phyloP scores from a whole-genome alignment of 2,329 filamentous ascomycete species.

The Claviceps paspali region DNA sequence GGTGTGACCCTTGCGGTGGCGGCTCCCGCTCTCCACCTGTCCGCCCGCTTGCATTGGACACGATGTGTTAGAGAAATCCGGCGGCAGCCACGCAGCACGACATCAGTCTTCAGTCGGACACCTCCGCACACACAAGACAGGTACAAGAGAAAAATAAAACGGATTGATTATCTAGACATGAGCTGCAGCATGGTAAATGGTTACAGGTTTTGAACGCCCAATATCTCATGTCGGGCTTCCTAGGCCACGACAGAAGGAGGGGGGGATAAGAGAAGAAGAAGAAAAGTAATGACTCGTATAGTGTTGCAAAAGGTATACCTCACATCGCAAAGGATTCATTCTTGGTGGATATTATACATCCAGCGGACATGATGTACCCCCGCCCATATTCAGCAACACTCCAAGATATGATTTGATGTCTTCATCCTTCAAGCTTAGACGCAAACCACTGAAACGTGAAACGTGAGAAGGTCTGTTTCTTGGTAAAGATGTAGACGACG shows the following conservation, averaged over 20 bases:
- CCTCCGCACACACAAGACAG: too few species aligned
- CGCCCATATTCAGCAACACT: background rate
- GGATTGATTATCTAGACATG: too few species aligned
- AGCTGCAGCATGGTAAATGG: too few species aligned
- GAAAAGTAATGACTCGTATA: background rate
- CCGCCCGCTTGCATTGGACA: too few species aligned
- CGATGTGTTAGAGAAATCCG: too few species aligned
- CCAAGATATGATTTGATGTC: background rate
- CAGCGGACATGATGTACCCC: constrained; percentile 1
- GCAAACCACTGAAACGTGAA: background rate
- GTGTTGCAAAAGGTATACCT: background rate
- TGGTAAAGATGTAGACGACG: background rate
- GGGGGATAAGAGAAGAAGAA: background rate
- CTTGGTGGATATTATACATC: constrained; percentile 1
- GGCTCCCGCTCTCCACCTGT: too few species aligned
- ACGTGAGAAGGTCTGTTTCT: background rate
- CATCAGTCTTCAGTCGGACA: too few species aligned
- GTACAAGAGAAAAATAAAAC: too few species aligned
- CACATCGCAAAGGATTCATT: background rate
- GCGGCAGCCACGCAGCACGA: too few species aligned
- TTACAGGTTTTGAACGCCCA: background rate
- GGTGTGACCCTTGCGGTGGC: too few species aligned
- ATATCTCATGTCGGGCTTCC: background rate
- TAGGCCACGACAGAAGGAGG: background rate
- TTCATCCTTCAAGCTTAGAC: background rate